A percentile compares a stretch with the other conserved stretches of the same genome.
These are phyloP conservation scores for Medicago arabica DNA, from an alignment of 306 rosid species.

Conservation along the genomic window DNA sequence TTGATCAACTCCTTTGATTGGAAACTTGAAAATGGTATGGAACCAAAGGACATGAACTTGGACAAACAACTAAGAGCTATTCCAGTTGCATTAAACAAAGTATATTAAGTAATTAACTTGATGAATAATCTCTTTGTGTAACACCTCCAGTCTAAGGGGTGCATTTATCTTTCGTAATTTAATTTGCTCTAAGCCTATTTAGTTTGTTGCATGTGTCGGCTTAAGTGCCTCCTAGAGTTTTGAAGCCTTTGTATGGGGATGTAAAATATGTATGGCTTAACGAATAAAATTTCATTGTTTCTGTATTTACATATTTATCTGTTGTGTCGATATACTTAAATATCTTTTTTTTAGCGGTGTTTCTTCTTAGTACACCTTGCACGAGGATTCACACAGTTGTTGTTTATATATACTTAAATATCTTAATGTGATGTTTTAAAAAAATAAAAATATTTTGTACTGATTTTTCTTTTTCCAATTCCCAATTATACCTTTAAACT, in stretches of 20 bases:
- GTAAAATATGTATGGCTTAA: neutral
- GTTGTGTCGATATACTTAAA: too few relatives aligned
- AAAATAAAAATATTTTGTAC: too few relatives aligned
- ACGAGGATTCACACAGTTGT: too few relatives aligned
- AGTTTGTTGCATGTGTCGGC: neutral
- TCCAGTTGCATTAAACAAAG: neutral
- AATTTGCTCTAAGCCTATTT: neutral
- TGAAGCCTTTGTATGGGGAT: slow-evolving; percentile 19
- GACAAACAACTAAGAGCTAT: slow-evolving; percentile 39
- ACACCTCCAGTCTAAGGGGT: neutral
- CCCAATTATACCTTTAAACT: too few relatives aligned
- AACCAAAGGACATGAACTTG: slow-evolving; percentile 50
- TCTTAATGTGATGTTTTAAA: too few relatives aligned
- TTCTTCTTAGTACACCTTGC: too few relatives aligned
- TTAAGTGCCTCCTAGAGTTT: slow-evolving; percentile 16
- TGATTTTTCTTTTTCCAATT: too few relatives aligned
- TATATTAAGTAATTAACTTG: neutral
- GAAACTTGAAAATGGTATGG: slow-evolving; percentile 54
- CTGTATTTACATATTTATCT: too few relatives aligned
- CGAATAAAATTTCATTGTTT: neutral
- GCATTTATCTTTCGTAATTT: neutral
- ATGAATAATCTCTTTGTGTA: neutral
- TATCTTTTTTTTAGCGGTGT: too few relatives aligned
- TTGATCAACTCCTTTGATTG: slow-evolving; percentile 63
- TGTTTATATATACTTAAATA: too few relatives aligned